phyloP scores from a whole-genome alignment of 129 eudicot genomes.

The Gnaphalium uliginosum region DNA sequence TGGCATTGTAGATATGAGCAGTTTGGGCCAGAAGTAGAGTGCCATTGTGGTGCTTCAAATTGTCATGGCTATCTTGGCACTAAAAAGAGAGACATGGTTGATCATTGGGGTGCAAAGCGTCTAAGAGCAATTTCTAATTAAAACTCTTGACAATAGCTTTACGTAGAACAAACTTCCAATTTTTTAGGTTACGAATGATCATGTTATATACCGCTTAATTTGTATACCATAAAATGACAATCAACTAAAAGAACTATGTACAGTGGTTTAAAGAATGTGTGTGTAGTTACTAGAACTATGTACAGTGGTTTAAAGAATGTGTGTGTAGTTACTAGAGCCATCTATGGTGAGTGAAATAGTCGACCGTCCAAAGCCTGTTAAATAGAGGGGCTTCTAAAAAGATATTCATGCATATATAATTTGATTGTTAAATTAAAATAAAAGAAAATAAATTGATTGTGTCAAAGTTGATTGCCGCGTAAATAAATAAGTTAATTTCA shows the following conservation, averaged over 20 bases:
- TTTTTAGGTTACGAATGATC: background rate
- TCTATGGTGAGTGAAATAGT: no score
- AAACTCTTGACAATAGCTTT: background rate
- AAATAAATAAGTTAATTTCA: no score
- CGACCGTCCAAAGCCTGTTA: no score
- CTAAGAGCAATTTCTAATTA: slow-evolving; percentile 34
- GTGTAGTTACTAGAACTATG: no score
- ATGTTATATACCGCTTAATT: slow-evolving; percentile 18
- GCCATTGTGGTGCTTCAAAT: slow-evolving; percentile 69
- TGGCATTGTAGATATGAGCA: slow-evolving; percentile 57
- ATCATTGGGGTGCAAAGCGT: slow-evolving; percentile 57
- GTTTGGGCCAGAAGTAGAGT: slow-evolving; percentile 65
- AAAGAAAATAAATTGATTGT: no score
- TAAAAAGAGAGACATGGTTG: slow-evolving; percentile 35
- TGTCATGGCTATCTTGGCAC: slow-evolving; percentile 75
- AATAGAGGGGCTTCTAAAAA: no score
- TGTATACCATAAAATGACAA: background rate
- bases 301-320: background rate
- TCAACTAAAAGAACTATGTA: background rate
- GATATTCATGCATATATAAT: no score
- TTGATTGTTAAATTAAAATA: no score
- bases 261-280: background rate
- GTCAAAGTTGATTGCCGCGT: no score
- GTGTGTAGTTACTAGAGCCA: no score
- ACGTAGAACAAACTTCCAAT: background rate